Conservation (phyloP, 1,284 basidiomycete species). For the Rhodotorula sp. region DNA sequence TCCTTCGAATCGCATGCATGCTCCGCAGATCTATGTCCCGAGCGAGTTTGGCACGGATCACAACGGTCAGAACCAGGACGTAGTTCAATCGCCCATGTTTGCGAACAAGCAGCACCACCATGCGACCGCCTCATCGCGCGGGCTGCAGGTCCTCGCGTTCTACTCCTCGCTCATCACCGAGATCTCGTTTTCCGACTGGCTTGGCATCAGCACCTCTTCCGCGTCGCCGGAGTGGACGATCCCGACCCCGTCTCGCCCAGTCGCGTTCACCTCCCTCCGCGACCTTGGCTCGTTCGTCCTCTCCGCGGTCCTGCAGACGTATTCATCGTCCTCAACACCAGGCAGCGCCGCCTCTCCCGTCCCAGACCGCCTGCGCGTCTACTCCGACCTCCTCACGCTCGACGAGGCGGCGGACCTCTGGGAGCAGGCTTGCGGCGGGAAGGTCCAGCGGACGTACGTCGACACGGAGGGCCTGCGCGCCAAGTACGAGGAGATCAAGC, state of each 20-base stretch:
- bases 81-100: conserved; percentile 11
- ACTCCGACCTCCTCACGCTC: conserved; percentile 9
- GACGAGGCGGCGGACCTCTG: conserved; percentile 13
- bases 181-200: conserved; percentile 24
- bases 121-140: neutral
- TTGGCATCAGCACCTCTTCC: conserved; percentile 2
- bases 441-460: neutral
- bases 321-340: neutral
- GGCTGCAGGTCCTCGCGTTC: conserved; percentile 7
- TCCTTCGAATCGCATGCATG: too few species aligned
- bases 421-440: conserved; percentile 11
- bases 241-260: conserved; percentile 9
- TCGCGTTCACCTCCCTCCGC: conserved; percentile 20
- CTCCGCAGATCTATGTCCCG: conserved; percentile 14
- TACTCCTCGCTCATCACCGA: conserved; percentile 17
- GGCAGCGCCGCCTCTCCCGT: neutral
- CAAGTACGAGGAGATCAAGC: conserved; percentile 19
- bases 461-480: neutral
- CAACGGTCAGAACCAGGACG: neutral
- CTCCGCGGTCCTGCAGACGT: conserved; percentile 20
- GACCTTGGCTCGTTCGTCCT: conserved; percentile 14
- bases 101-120: conserved; percentile 7
- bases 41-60: conserved; percentile 14
- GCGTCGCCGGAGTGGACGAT: conserved; percentile 10
- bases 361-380: conserved; percentile 5